Evolutionary conservation across 1,139 yeast species (phyloP), one percentile per base, ranked within the genome.

Genomic region (Saccharomyces hybrid): DNA sequence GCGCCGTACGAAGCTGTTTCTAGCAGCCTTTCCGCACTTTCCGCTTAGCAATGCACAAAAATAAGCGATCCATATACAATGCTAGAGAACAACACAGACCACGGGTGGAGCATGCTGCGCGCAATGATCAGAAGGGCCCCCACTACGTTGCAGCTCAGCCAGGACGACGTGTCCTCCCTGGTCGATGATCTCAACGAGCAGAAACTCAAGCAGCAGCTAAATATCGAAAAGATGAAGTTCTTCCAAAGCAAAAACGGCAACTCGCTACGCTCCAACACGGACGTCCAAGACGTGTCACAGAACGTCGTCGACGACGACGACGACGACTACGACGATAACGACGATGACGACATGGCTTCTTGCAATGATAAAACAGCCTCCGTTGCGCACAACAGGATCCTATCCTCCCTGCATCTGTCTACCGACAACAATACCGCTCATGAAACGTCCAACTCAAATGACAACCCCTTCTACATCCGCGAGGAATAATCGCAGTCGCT

Each of bases 51-150:
- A 29, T 29, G 32, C 32, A 29, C 32, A 29, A 29, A 29, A 29
- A 29, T 29, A 29, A 29, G 32, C 32, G 32, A 29, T 29, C n/a
- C 32, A 29, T 29, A 2, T 29, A 29, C 32, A 9, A 29, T 29
- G n/a, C 32, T 29, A 29, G 32, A 29, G n/a, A 29, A 9, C 32
- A 9, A 29, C n/a, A 8, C 32, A 29, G 32, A 29, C 32, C 32
- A 29, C 32, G 32, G 27, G 27, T 42, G 21, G 12, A 42, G 12
- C n/a, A 1, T 21, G 14, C 9, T 14, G 11, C 31, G 9, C 31
- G 14, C 7, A 9, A 59, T 59, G 62, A 51, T 59, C 24, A 58
- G 62, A 38, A 48, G 61, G 11, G 58, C 57, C 26, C 59, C 61
- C 5, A 56, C 61, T 2, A 51, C 58, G 3, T 42, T 59, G n/a